These are phyloP conservation scores for Talaromyces atroroseus DNA, from an alignment of 2,329 filamentous ascomycete genomes.

Conservation along the genomic window DNA sequence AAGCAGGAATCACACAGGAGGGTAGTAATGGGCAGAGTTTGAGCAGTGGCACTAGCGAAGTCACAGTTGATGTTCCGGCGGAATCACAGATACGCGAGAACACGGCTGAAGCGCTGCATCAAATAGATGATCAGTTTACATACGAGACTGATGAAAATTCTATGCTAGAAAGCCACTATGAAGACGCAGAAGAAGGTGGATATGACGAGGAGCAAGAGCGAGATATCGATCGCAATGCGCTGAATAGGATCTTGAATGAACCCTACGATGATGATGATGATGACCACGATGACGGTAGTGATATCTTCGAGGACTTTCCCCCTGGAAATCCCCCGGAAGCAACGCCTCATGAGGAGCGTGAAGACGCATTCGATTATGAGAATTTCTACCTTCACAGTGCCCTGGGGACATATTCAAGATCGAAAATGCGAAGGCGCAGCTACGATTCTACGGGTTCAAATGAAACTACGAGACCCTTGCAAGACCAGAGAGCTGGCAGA, in stretches of 20 bases:
- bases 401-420: constrained; percentile 58
- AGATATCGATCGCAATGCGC: constrained; percentile 61
- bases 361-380: constrained; percentile 94
- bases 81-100: not conserved
- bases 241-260: constrained; percentile 46
- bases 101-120: not conserved
- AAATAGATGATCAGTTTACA: constrained; percentile 18
- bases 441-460: constrained; percentile 43
- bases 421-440: constrained; percentile 28
- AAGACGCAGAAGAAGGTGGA: constrained; percentile 40
- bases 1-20: constrained; percentile 21
- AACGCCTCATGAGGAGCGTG: constrained; percentile 81
- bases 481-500: constrained; percentile 17
- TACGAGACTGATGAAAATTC: constrained; percentile 26
- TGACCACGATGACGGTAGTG: not conserved
- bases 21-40: not conserved
- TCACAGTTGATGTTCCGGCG: constrained; percentile 1
- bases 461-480: constrained; percentile 43
- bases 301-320: constrained; percentile 24
- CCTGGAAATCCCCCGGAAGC: constrained; percentile 43
- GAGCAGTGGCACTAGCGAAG: constrained; percentile 1
- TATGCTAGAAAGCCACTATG: constrained; percentile 34
- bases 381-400: constrained; percentile 93
- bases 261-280: constrained; percentile 19
- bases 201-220: constrained; percentile 30